Evolutionary conservation across 345 rosid species (phyloP).

Genomic region (Durio zibethinus): DNA sequence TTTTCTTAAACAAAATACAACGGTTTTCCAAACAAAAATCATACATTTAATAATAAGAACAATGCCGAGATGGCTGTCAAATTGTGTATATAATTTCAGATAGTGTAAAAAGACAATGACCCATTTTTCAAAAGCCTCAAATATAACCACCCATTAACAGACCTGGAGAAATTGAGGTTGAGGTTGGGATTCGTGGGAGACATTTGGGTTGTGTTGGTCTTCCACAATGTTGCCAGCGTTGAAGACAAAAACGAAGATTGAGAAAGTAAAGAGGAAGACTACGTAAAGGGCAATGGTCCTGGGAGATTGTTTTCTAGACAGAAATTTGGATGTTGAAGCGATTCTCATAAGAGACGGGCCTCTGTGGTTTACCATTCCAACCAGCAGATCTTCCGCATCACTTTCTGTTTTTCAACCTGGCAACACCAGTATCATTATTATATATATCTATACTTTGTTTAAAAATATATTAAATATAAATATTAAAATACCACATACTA

Average conservation of each 20-base stretch:
- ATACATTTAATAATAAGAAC: background rate
- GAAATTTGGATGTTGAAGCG: slow-evolving; percentile 22
- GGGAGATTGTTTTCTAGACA: slow-evolving; percentile 22
- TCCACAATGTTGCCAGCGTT: slow-evolving; percentile 25
- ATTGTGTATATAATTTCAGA: background rate
- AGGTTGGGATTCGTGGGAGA: slow-evolving; percentile 7
- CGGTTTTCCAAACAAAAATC: background rate
- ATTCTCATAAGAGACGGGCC: slow-evolving; percentile 21
- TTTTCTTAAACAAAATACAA: background rate
- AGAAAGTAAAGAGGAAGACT: slow-evolving; percentile 32
- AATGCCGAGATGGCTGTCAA: background rate
- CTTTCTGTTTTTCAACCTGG: background rate
- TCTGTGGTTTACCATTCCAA: slow-evolving; percentile 31
- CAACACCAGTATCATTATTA: too few species aligned
- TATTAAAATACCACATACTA: too few species aligned
- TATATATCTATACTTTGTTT: too few species aligned
- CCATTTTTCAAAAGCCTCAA: background rate
- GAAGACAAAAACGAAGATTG: slow-evolving; percentile 29
- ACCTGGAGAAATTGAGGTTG: slow-evolving; percentile 23
- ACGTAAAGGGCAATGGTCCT: slow-evolving; percentile 24
- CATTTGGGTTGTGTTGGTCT: slow-evolving; percentile 19
- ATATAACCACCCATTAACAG: background rate
- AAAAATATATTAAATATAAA: too few species aligned
- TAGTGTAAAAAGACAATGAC: background rate
- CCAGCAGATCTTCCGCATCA: slow-evolving; percentile 17